Evolutionary conservation across 1,284 basidiomycete species (phyloP), one percentile per base, ranked within the genome.

Genomic region (Grifola frondosa): DNA sequence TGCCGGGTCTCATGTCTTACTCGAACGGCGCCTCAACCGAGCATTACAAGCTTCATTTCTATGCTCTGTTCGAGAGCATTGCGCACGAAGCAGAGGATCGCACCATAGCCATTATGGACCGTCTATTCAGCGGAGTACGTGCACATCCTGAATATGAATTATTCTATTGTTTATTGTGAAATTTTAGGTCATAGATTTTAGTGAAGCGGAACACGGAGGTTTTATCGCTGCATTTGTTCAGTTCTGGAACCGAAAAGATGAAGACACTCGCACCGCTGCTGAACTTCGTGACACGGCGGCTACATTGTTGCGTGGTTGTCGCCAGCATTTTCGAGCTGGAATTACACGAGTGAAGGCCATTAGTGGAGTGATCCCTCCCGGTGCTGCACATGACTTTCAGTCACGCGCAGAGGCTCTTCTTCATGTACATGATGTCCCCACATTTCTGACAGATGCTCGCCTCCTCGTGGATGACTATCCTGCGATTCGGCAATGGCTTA

Each of bases 171-270:
- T n/a, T n/a, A n/a, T n/a, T n/a, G n/a, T n/a, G n/a, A n/a, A n/a
- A n/a, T n/a, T n/a, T n/a, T 23, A 64, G 64, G 46, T 63, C 25
- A 54, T 63, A 32, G 62, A 64, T 40, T 64, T 63, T 37, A 63
- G 64, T 41, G 51, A 61, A 30, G 62, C 62, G n/a, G 53, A 65
- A 37, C 50, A 53, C 0, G 23, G 22, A n/a, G 64, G 63, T 10
- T 66, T 62, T 41, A 57, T 52, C 10, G 15, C 23, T 1, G 62
- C 57, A 10, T 67, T 58, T 41, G 42, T 61, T 5, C 28, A 43
- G 10, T 64, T 62, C 39, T 58, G 56, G 49, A n/a, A n/a, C n/a
- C n/a, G n/a, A n/a, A n/a, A n/a, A n/a, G n/a, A n/a, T n/a, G n/a
- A n/a, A n/a, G n/a, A n/a, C n/a, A 32, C 29, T 22, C 19, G 17